Evolutionary conservation across 257 asterid species (phyloP).

Genomic region (Solanum tarapatanum): DNA sequence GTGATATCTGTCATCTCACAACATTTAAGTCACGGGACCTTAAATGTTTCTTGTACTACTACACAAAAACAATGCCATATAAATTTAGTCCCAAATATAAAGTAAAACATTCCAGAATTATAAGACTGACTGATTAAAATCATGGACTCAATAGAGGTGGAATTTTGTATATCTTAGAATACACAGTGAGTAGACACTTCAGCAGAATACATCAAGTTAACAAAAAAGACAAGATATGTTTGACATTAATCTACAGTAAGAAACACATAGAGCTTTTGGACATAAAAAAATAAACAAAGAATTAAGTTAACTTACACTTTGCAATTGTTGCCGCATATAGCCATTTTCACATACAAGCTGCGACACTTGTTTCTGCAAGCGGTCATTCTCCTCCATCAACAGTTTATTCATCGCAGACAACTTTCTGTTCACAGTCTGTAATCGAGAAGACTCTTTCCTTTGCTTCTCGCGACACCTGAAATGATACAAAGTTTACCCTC

Average conservation of each 20-base stretch:
- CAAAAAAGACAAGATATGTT: background rate
- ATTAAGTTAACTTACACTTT: slow-evolving; percentile 41
- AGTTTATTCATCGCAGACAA: slow-evolving; percentile 79
- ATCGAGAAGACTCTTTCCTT: slow-evolving; percentile 68
- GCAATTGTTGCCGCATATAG: slow-evolving; percentile 70
- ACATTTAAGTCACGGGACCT: background rate
- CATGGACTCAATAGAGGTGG: background rate
- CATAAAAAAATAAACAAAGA: background rate
- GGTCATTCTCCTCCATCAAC: slow-evolving; percentile 93
- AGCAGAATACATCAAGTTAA: background rate
- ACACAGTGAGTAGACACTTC: background rate
- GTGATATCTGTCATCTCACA: background rate
- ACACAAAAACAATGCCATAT: background rate
- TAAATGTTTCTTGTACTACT: background rate
- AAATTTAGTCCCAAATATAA: background rate
- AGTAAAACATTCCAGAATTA: background rate
- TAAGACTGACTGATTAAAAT: background rate
- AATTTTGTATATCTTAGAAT: background rate
- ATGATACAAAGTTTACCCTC: background rate
- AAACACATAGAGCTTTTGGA: background rate
- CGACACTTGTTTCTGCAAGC: slow-evolving; percentile 90
- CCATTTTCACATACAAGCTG: slow-evolving; percentile 90
- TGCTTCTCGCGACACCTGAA: slow-evolving; percentile 93
- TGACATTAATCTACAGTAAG: background rate
- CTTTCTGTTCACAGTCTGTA: slow-evolving; percentile 84